A percentile compares a stretch with the other conserved stretches of the same genome.
Evolutionary conservation across 305 asterid genomes (phyloP).

Genomic region (Plantago coronopus): DNA sequence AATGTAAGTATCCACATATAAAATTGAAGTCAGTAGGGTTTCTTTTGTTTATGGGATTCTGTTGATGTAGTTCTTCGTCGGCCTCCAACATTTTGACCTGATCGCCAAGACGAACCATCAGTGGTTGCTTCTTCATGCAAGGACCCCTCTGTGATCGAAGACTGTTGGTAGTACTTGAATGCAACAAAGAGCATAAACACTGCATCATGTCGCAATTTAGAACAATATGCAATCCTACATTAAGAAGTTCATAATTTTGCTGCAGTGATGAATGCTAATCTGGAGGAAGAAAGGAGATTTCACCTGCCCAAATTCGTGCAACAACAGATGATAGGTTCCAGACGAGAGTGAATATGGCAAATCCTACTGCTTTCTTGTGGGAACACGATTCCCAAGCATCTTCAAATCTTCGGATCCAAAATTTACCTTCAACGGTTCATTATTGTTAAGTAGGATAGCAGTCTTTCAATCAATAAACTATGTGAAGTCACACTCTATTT

Average conservation of each 20-base stretch:
- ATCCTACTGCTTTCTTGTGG: constrained; percentile 80
- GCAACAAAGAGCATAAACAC: constrained; percentile 3
- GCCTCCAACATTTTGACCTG: constrained; percentile 15
- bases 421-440: constrained; percentile 38
- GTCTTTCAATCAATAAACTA: not conserved
- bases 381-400: constrained; percentile 83
- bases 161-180: constrained; percentile 14
- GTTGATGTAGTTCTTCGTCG: constrained; percentile 28
- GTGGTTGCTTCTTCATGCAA: constrained; percentile 22
- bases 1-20: too few species aligned
- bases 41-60: constrained; percentile 40
- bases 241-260: not conserved
- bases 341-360: constrained; percentile 60
- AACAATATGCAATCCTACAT: not conserved
- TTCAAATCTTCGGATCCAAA: constrained; percentile 62
- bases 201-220: not conserved
- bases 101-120: not conserved
- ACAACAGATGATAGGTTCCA: constrained; percentile 70
- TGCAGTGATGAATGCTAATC: not conserved
- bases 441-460: not conserved
- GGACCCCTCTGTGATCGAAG: constrained; percentile 15
- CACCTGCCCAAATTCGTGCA: constrained; percentile 65
- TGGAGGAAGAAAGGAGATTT: not conserved
- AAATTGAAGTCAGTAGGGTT: constrained; percentile 17
- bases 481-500: not conserved